Base-by-base conservation (phyloP, 805 yeast species). In the Candida piceae region DNA sequence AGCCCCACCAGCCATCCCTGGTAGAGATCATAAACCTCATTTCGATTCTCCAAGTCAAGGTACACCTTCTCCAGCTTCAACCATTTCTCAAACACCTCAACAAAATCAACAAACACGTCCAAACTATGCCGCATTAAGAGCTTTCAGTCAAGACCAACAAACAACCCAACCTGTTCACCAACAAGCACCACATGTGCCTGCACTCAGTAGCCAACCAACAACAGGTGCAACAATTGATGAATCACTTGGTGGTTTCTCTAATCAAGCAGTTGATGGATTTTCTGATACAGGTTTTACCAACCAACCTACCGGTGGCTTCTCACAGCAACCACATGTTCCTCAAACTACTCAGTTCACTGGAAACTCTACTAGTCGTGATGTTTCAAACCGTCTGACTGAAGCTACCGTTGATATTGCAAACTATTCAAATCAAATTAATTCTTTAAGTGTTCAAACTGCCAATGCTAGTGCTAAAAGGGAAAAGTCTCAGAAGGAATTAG, bases 321-420 rank as follows among this genome's bases (percentile, higher is more conserved):
- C 40, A 32, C 21, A 16, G 7, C 24, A 29, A 13, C 12, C 31
- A 12, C 39, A 10, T 25, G 32, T 22, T 13, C 29, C 19, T 19
- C 32, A 29, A 29, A 18, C 29, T 11, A 16, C 16, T 9, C 48
- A 19, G 29, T 35, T 36, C 3, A 31, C 36, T 26, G n/a, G 13
- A 13, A 18, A 11, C n/a, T 82, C 79, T 41, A 50, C 66, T 11
- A 56, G 56, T 33, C 64, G 69, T 5, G 84, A 74, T n/a, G 70
- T 80, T 1, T 72, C 85, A 1, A 77, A 79, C 20, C 78, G 80
- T 52, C 64, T 87, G 34, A 78, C 95, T 1, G 74, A 76, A 41
- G 90, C 95, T 4, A 78, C 93, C 6, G 74, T 88, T 6, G 96
- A 86, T 49, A 73, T 87, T 57, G 96, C 95, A 12, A 86, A 89